Evolutionary conservation across 2,329 filamentous ascomycete species (phyloP), one percentile per base, ranked within the genome.

Genomic region (Fusarium chuoi): DNA sequence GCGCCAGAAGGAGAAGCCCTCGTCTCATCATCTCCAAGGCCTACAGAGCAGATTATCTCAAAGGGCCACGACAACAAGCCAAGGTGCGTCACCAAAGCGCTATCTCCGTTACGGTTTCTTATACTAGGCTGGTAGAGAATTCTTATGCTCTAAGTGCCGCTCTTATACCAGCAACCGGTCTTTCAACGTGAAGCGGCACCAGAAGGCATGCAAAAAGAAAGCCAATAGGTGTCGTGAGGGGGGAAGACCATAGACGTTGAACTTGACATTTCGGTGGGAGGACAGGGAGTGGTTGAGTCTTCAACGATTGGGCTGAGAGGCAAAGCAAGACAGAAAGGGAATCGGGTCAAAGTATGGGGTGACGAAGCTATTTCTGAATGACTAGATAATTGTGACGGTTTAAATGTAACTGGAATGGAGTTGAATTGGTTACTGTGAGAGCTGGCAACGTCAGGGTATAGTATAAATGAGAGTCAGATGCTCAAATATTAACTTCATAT

Each of bases 181-280:
- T 1, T n/a, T n/a, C 1, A 54, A 54, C 5, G 3, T 3, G 24
- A 54, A 10, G 0, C 24, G 51, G 0, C 51, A 54, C 4, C 51
- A 38, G 14, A 54, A 6, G 0, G 5, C 2, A 17, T 54, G 33
- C 24, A 5, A 17, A 28, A 54, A 15, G 14, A 38, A 22, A 3
- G 49, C 0, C 4, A 38, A 38, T 0, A 22, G 0, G 18, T 5
- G 0, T 20, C 9, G 1, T 18, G 6, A 22, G 5, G 1, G 9
- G 14, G 1, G 1, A 26, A 38, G n/a, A 36, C 3, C n/a, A 36
- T 3, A 35, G n/a, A 0, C 4, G 1, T 24, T n/a, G 17, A 33
- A 6, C 9, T 33, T n/a, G 28, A 8, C 20, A n/a, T 28, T 46
- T 20, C 11, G 7, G 44, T 10, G 28, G 12, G 28, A 46, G 28